A percentile compares a stretch with the other conserved stretches of the same genome.
Conservation (phyloP, 352 stramenopile species). For the Pseudoperonospora humuli region DNA sequence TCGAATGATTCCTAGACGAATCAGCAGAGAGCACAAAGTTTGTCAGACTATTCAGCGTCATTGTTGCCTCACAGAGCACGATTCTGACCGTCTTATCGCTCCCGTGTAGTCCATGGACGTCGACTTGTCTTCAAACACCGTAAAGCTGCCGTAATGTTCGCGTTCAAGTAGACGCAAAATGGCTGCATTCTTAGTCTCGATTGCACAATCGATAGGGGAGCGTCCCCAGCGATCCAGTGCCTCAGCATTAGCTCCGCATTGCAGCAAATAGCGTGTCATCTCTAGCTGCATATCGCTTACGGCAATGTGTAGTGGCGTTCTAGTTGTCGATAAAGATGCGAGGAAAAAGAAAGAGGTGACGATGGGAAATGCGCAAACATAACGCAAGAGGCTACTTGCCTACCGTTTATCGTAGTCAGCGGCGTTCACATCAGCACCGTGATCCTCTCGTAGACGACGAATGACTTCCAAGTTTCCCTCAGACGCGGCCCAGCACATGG, state of each 20-base stretch:
- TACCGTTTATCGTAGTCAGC: conserved; percentile 77
- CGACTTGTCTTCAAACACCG: conserved; percentile 12
- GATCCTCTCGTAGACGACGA: conserved; percentile 41
- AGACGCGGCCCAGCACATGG: conserved; percentile 70
- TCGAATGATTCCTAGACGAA: conserved; percentile 23
- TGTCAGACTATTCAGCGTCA: conserved; percentile 1
- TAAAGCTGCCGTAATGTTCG: conserved; percentile 21
- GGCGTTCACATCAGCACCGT: conserved; percentile 62
- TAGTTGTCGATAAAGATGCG: conserved; percentile 3
- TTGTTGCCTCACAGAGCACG: not conserved
- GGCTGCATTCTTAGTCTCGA: conserved; percentile 40
- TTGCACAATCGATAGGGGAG: conserved; percentile 59
- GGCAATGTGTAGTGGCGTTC: conserved; percentile 70
- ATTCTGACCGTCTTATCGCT: conserved; percentile 13
- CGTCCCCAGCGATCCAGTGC: conserved; percentile 61
- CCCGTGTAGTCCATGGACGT: conserved; percentile 2
- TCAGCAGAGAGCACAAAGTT: not conserved
- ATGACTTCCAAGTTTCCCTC: conserved; percentile 57
- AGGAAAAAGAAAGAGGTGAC: not conserved
- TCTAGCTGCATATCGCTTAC: conserved; percentile 51
- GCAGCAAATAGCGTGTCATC: conserved; percentile 55
- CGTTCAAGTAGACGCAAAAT: conserved; percentile 45
- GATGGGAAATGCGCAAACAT: not conserved
- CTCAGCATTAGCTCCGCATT: conserved; percentile 44
- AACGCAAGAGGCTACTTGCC: not conserved